Base-by-base conservation (phyloP, 768 basidiomycete species). In the Tulasnella sp. region DNA sequence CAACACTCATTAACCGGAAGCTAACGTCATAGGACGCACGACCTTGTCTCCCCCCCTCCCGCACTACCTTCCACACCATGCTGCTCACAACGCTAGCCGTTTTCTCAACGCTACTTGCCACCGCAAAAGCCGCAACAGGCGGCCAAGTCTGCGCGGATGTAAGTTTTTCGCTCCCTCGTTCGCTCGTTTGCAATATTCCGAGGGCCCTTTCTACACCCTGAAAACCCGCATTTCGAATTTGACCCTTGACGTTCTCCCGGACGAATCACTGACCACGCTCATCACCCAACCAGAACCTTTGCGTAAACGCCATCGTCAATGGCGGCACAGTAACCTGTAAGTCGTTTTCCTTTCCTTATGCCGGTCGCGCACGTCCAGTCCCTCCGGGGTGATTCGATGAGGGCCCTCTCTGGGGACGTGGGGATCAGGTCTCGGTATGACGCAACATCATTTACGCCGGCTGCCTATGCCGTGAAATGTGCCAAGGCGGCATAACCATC, bases 141-240 rank as follows among this genome's bases (percentile, higher is more conserved):
- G 71, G 71, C 62, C 44, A 39, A 26, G 36, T 37, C 34, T 72
- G 71, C 65, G 39, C 64, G 65, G 26, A 62, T 35, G 71, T 72
- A 22, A 63, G 71, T 64, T 37, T 65, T 42, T 62, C 17, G 14
- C 44, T 34, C 19, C 17, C 36, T 29, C 26, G 5, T 16, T 62
- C 42, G 29, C 9, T 44, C 12, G 6, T n/a, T n/a, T n/a, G n/a
- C n/a, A n/a, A n/a, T 44, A 47, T 47, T 26, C n/a, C 9, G 8
- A 14, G 52, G 52, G n/a, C 8, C 52, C 22, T 4, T 59, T 59
- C 52, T n/a, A n/a, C n/a, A n/a, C n/a, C 52, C 52, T 59, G 52
- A 5, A 47, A 26, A 26, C n/a, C 44, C 44, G 19, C 44, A n/a
- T 8, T 26, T 9, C n/a, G 44, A 47, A 59, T 26, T 7, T 22